phyloP scores from a whole-genome alignment of 768 basidiomycete genomes.

The Mycena polygramma region DNA sequence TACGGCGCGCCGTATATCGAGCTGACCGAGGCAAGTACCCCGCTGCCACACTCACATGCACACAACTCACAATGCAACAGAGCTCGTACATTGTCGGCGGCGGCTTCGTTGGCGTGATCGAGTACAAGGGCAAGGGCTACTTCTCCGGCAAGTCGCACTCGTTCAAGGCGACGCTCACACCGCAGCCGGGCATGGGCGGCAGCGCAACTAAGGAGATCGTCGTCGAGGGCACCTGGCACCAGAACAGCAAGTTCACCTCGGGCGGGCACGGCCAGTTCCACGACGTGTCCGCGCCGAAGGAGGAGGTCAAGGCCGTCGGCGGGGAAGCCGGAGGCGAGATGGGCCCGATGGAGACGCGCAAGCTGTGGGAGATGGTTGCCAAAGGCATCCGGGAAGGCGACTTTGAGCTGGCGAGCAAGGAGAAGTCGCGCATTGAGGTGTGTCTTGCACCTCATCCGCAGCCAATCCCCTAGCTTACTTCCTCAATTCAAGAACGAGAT shows the following conservation, averaged over 20 bases:
- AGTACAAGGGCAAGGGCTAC: constrained; percentile 98
- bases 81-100: constrained; percentile 74
- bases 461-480: neutral
- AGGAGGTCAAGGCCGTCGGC: constrained; percentile 77
- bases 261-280: constrained; percentile 73
- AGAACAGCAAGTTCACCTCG: constrained; percentile 64
- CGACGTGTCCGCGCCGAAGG: constrained; percentile 79
- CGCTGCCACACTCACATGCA: neutral
- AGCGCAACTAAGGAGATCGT: constrained; percentile 59
- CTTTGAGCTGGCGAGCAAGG: constrained; percentile 89
- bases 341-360: constrained; percentile 89
- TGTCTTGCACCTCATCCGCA: constrained; percentile 30
- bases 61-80: neutral
- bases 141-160: constrained; percentile 93
- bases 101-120: constrained; percentile 67
- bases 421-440: constrained; percentile 94
- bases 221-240: constrained; percentile 88
- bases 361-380: constrained; percentile 87
- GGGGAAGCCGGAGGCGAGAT: constrained; percentile 69
- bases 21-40: constrained; percentile 50
- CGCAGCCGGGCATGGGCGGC: constrained; percentile 55
- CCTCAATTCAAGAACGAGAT: constrained; percentile 81
- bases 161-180: constrained; percentile 86
- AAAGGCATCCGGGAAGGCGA: constrained; percentile 93
- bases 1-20: constrained; percentile 56